Conservation (phyloP, 2,329 filamentous ascomycete species). For the Fusarium verrucosum region DNA sequence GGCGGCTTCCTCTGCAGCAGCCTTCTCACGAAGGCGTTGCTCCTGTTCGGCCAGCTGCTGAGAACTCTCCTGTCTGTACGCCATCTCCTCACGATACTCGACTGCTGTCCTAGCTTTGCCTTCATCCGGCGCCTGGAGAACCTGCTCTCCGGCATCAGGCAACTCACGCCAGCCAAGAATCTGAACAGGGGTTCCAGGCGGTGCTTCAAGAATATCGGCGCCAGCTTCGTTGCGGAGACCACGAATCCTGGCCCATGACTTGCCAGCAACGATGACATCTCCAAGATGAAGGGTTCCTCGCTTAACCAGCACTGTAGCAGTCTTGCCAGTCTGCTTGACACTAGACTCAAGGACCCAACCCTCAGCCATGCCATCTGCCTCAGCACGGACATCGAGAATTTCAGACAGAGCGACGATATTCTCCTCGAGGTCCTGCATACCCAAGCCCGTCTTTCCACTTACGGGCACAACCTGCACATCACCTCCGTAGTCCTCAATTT, state of each 20-base stretch:
- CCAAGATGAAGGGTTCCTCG: constrained; percentile 84
- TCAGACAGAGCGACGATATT: constrained; percentile 87
- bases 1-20: constrained; percentile 51
- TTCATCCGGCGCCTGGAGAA: constrained; percentile 84
- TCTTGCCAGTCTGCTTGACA: constrained; percentile 83
- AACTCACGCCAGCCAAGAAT: constrained; percentile 91
- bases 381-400: constrained; percentile 88
- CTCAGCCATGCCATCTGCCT: constrained; percentile 79
- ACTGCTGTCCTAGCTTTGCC: constrained; percentile 80
- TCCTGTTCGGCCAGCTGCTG: constrained; percentile 81
- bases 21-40: constrained; percentile 66
- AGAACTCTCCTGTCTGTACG: constrained; percentile 77
- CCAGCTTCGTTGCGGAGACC: constrained; percentile 87
- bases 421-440: constrained; percentile 93
- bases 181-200: constrained; percentile 89
- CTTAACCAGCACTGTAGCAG: constrained; percentile 88
- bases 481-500: constrained; percentile 94
- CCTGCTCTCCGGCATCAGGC: constrained; percentile 85
- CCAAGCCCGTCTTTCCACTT: constrained; percentile 91
- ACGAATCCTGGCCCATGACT: constrained; percentile 87
- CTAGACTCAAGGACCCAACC: constrained; percentile 95
- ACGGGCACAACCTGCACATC: constrained; percentile 93
- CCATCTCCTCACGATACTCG: constrained; percentile 76
- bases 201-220: constrained; percentile 73
- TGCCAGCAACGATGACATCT: constrained; percentile 86